A percentile compares a stretch with the other conserved stretches of the same genome.
These are phyloP conservation scores for Houttuynia cordata DNA, from an alignment of 164 flowering plant species.

Conservation along the genomic window DNA sequence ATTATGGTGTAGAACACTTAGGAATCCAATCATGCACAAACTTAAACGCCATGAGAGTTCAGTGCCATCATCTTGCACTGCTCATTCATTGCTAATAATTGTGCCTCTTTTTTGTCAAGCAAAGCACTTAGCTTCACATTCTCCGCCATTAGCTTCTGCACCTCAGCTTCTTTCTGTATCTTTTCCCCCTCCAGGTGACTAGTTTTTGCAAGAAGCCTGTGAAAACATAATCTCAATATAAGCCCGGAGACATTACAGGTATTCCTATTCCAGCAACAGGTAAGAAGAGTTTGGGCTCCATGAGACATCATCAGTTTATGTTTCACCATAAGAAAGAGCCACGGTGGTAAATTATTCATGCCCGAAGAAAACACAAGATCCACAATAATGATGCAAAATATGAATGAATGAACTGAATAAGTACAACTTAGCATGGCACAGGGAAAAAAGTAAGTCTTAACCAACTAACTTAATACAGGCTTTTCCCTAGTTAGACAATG, in stretches of 20 bases:
- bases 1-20: neutral
- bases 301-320: neutral
- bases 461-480: no score
- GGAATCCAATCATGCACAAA: neutral
- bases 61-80: conserved; percentile 94
- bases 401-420: no score
- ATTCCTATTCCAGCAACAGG: neutral
- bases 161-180: conserved; percentile 76
- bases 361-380: no score
- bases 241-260: neutral
- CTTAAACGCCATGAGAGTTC: conserved; percentile 11
- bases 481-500: no score
- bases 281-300: neutral
- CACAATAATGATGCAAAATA: no score
- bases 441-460: no score
- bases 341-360: no score
- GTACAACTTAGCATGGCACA: no score
- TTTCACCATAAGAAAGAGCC: neutral
- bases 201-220: conserved; percentile 77
- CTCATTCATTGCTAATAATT: conserved; percentile 90
- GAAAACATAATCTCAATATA: neutral
- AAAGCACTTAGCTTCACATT: conserved; percentile 70
- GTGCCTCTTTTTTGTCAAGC: conserved; percentile 97
- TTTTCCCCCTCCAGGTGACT: conserved; percentile 81
- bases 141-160: conserved; percentile 83